phyloP scores from a whole-genome alignment of 768 basidiomycete genomes.

The Tylopilus felleus region DNA sequence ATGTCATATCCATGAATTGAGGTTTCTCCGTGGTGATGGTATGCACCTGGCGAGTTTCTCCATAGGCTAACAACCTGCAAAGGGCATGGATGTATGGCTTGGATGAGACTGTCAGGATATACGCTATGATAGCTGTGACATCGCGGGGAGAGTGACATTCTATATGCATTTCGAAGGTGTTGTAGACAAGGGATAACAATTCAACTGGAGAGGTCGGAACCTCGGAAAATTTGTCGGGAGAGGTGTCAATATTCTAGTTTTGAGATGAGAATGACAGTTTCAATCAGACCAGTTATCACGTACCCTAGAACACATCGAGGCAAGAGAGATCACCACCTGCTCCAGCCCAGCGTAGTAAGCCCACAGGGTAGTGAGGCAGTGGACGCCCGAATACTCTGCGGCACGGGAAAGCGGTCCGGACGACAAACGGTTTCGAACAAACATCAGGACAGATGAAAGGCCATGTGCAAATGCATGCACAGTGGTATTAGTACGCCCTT shows the following conservation, averaged over 20 bases:
- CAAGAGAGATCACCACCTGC: conserved; percentile 49
- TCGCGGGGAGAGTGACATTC: conserved; percentile 47
- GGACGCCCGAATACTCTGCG: conserved; percentile 11
- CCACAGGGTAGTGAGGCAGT: conserved; percentile 44
- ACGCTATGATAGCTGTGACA: conserved; percentile 58
- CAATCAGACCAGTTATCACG: conserved; percentile 15
- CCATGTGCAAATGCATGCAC: conserved; percentile 67
- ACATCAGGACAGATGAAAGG: conserved; percentile 51
- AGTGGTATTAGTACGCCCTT: conserved; percentile 47
- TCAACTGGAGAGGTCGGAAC: conserved; percentile 45
- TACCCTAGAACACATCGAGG: conserved; percentile 59
- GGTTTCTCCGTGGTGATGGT: conserved; percentile 9
- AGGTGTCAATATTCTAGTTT: conserved; percentile 27
- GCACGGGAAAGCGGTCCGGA: conserved; percentile 36
- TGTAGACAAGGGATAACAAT: conserved; percentile 62
- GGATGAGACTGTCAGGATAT: conserved; percentile 62
- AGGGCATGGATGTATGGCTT: conserved; percentile 58
- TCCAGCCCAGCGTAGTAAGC: conserved; percentile 48
- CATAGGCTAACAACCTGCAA: conserved; percentile 57
- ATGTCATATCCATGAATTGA: conserved; percentile 15
- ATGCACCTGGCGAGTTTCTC: conserved; percentile 29
- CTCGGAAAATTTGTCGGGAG: conserved; percentile 39
- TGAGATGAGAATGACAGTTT: conserved; percentile 1
- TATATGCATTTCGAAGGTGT: conserved; percentile 50
- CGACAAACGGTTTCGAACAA: conserved; percentile 47